Conservation (phyloP, 305 asterid genomes). For the Rubia balearica region DNA sequence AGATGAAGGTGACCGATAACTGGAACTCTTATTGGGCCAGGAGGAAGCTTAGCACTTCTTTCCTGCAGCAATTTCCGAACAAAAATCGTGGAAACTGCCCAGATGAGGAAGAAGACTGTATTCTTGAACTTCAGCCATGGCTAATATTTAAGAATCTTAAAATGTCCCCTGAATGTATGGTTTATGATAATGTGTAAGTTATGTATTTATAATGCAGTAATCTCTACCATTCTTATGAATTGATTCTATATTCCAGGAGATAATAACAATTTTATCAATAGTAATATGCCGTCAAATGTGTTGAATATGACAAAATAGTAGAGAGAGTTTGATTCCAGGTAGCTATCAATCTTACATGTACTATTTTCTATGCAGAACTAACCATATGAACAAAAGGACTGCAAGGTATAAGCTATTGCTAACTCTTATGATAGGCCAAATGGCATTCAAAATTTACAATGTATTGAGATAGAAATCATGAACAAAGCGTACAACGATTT, state of each 20-base stretch:
- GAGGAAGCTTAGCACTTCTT: conserved; percentile 23
- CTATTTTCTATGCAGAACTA: neutral
- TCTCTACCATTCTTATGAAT: neutral
- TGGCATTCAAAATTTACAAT: neutral
- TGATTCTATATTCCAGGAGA: neutral
- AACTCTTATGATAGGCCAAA: neutral
- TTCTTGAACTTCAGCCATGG: conserved; percentile 32
- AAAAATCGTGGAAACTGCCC: conserved; percentile 25
- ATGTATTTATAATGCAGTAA: neutral
- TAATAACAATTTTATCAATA: neutral
- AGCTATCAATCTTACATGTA: neutral
- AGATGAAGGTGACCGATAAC: conserved; percentile 52
- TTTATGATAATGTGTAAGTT: neutral
- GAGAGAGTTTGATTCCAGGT: neutral
- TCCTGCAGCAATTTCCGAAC: neutral
- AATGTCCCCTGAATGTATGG: neutral
- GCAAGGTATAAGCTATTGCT: neutral
- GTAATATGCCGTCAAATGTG: conserved; percentile 2
- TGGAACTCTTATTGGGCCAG: conserved; percentile 54
- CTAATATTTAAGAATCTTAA: neutral
- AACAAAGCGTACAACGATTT: neutral
- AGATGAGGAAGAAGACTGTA: conserved; percentile 32
- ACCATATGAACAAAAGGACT: neutral
- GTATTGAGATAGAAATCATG: neutral
- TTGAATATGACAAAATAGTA: neutral